These are phyloP conservation scores for Eustoma russellianum DNA, from an alignment of 257 asterid species.

Conservation along the genomic window DNA sequence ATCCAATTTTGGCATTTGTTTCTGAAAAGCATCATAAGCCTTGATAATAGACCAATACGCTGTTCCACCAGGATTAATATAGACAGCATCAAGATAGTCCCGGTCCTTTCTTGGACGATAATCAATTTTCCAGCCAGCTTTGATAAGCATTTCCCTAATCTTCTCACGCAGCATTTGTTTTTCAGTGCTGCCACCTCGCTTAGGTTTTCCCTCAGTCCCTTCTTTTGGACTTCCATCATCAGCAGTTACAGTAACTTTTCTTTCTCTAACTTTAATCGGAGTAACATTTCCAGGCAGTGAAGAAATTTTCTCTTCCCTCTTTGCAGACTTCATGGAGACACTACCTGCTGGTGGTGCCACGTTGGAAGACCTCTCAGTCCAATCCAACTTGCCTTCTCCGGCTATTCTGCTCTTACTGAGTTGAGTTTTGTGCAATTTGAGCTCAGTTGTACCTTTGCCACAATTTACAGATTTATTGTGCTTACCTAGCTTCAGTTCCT, in stretches of 20 bases:
- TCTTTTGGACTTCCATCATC: slow-evolving; percentile 17
- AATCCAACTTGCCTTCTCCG: slow-evolving; percentile 34
- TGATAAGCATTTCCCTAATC: slow-evolving; percentile 74
- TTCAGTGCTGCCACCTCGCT: slow-evolving; percentile 83
- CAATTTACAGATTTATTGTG: slow-evolving; percentile 26
- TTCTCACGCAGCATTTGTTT: slow-evolving; percentile 82
- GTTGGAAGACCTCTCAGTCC: slow-evolving; percentile 54
- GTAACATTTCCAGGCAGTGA: slow-evolving; percentile 23
- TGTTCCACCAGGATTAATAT: slow-evolving; percentile 78
- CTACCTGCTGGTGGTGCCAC: slow-evolving; percentile 52
- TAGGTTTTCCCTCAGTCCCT: slow-evolving; percentile 30
- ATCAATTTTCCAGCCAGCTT: slow-evolving; percentile 88
- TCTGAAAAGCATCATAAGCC: slow-evolving; percentile 91
- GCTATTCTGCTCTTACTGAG: slow-evolving; percentile 27
- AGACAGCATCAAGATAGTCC: slow-evolving; percentile 94
- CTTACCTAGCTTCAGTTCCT: slow-evolving; percentile 18
- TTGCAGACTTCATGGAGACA: slow-evolving; percentile 46
- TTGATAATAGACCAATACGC: slow-evolving; percentile 95
- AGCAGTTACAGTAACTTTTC: slow-evolving; percentile 3
- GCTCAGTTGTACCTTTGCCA: slow-evolving; percentile 29
- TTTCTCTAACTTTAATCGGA: slow-evolving; percentile 34
- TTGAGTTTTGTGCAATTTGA: slow-evolving; percentile 28
- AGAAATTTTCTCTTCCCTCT: slow-evolving; percentile 39
- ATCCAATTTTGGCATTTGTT: slow-evolving; percentile 49
- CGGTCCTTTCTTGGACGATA: slow-evolving; percentile 91